Percentiles rank a stretch among this genome's conserved stretches.
Evolutionary conservation across 352 stramenopile genomes (phyloP).

Genomic region (Globisporangium lucens): DNA sequence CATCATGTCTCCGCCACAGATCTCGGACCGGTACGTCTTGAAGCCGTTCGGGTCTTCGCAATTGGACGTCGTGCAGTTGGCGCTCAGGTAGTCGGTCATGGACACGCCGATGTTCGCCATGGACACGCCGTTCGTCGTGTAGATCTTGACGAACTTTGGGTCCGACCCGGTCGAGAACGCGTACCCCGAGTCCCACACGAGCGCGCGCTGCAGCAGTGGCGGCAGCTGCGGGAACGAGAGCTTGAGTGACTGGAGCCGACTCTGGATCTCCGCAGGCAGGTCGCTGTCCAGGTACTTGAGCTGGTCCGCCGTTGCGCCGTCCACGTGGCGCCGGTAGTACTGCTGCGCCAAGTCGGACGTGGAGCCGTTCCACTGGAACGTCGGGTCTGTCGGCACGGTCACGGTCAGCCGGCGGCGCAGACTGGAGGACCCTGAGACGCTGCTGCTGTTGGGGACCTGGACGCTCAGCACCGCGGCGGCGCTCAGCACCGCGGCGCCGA

Average conservation of each 20-base stretch:
- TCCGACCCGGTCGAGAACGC: conserved; percentile 13
- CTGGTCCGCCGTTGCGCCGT: conserved; percentile 22
- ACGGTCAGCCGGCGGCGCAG: conserved; percentile 5
- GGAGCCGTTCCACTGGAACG: conserved; percentile 24
- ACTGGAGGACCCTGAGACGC: not conserved
- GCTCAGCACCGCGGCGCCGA: not conserved
- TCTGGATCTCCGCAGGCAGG: conserved; percentile 14
- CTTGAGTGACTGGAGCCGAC: conserved; percentile 1
- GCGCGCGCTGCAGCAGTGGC: conserved; percentile 29
- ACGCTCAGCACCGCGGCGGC: not conserved
- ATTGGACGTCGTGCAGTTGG: conserved; percentile 23
- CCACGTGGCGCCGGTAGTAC: conserved; percentile 10
- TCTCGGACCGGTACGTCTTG: conserved; percentile 11
- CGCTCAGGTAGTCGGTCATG: conserved; percentile 23
- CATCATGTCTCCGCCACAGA: conserved; percentile 37
- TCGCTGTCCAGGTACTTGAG: conserved; percentile 16
- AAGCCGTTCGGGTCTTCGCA: conserved; percentile 25
- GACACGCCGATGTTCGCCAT: conserved; percentile 27
- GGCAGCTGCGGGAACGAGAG: conserved; percentile 16
- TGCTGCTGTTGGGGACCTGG: not conserved
- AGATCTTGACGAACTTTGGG: conserved; percentile 21
- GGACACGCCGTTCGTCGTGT: conserved; percentile 21
- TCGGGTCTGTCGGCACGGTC: conserved; percentile 16
- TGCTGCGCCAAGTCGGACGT: conserved; percentile 26
- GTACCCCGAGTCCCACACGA: conserved; percentile 43